phyloP scores from a whole-genome alignment of 2,329 filamentous ascomycete species.

The Botrytis elliptica region DNA sequence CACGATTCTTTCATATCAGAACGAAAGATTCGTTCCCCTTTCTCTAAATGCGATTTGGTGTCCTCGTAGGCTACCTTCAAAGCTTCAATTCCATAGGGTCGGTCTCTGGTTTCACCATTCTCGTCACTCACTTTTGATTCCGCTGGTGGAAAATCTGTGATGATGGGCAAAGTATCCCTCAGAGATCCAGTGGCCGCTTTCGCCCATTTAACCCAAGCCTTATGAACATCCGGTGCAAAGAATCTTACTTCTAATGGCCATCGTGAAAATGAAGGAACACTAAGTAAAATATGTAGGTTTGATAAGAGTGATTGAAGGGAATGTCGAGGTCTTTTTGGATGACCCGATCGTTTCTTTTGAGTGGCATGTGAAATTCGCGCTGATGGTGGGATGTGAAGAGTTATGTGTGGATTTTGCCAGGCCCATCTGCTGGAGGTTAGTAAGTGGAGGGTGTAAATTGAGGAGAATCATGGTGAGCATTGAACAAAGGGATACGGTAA shows the following conservation, averaged over 20 bases:
- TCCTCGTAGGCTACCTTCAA: conserved; percentile 56
- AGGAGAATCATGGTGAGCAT: no score
- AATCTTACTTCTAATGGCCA: conserved; percentile 85
- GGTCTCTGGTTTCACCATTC: neutral
- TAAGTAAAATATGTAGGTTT: conserved; percentile 77
- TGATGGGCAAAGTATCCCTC: conserved; percentile 30
- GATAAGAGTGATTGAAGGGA: conserved; percentile 69
- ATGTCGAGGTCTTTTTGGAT: conserved; percentile 55
- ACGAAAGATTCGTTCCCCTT: conserved; percentile 52
- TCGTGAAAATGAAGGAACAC: conserved; percentile 72
- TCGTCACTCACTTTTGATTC: neutral
- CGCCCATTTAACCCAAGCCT: conserved; percentile 62
- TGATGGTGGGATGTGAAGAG: conserved; percentile 69
- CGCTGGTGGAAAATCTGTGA: conserved; percentile 31
- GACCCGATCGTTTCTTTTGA: conserved; percentile 52
- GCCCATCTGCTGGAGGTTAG: conserved; percentile 66
- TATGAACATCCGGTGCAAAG: conserved; percentile 68
- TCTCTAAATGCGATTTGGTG: conserved; percentile 54
- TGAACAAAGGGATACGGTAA: neutral
- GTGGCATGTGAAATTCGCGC: conserved; percentile 57
- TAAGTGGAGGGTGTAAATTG: neutral
- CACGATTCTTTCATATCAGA: conserved; percentile 58
- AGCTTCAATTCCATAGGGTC: conserved; percentile 49
- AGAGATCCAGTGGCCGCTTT: conserved; percentile 34
- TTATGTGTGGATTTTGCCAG: conserved; percentile 80